Base-by-base conservation (phyloP, 2,329 filamentous ascomycete genomes). In the Ceratocystis alfenasii region DNA sequence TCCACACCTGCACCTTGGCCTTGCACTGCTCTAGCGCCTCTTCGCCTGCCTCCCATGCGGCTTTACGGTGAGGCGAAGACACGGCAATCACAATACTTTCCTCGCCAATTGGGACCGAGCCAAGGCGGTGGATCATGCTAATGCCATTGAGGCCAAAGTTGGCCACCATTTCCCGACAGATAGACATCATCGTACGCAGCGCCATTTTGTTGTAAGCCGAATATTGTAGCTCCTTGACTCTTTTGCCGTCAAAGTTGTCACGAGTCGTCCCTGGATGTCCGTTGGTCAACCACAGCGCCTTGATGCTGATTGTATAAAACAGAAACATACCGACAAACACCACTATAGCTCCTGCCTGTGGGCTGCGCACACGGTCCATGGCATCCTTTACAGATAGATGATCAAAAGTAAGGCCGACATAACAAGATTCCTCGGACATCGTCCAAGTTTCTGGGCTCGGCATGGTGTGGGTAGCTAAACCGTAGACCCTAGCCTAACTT, bases 11-110 rank as follows among this genome's bases (percentile, higher is more conserved):
- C n/a, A 90, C 90, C 70, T 81, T 85, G 65, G 83, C 83, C 78
- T 97, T 99, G 72, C 89, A 90, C 73, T 84, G 78, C 77, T 97
- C 93, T 67, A 97, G 77, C 44, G 91, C 88, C 76, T 95, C 90
- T 77, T 97, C 93, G 0, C 89, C 93, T 0, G 88, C 93, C 71
- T 79, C 78, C 93, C 93, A 99, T 4, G 90, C 92, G 15, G 88
- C 89, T 70, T 88, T 83, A 6, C 94, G 81, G 77, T 97, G 94
- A 45, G 88, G 85, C 33, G 89, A 82, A 55, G 89, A 91, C 3
- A 96, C 88, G 1, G 90, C 89, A 71, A 97, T 91, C 65, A 95
- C 77, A 68, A 99, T 93, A 73, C 90, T 95, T 77, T 96, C 92
- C 75, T 96, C 90, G n/a, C 86, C 88, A 65, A 97, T 87, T 2